Evolutionary conservation across 768 basidiomycete genomes (phyloP).

Genomic region (Scleroderma citrinum): DNA sequence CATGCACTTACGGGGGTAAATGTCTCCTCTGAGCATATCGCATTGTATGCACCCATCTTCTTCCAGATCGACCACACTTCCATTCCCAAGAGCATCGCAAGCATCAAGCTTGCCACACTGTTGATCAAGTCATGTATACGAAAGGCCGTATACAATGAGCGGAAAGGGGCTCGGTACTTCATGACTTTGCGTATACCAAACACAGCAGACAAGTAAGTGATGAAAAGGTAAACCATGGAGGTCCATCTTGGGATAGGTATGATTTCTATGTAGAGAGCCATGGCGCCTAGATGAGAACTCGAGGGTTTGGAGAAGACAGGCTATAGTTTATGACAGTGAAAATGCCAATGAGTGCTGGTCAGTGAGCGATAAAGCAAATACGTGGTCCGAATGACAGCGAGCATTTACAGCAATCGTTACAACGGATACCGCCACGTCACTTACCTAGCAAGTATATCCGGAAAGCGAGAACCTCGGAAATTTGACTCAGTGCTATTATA

Average conservation of each 20-base stretch:
- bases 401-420: too few relatives aligned
- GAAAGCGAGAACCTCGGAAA: too few relatives aligned
- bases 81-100: background rate
- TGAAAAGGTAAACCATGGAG: background rate
- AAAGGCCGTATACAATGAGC: background rate
- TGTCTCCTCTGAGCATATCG: background rate
- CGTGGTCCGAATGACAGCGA: too few relatives aligned
- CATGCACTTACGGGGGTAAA: background rate
- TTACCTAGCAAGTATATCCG: too few relatives aligned
- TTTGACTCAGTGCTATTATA: too few relatives aligned
- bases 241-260: background rate
- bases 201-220: background rate
- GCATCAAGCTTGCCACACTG: background rate
- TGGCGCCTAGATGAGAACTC: background rate
- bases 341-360: too few relatives aligned
- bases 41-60: background rate
- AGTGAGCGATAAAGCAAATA: too few relatives aligned
- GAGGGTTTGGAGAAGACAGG: background rate
- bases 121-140: background rate
- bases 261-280: background rate
- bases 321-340: background rate
- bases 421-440: too few relatives aligned
- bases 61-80: background rate
- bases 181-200: background rate
- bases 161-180: background rate